Conservation (phyloP, 805 yeast species). For the Ogataea salicorniae region DNA sequence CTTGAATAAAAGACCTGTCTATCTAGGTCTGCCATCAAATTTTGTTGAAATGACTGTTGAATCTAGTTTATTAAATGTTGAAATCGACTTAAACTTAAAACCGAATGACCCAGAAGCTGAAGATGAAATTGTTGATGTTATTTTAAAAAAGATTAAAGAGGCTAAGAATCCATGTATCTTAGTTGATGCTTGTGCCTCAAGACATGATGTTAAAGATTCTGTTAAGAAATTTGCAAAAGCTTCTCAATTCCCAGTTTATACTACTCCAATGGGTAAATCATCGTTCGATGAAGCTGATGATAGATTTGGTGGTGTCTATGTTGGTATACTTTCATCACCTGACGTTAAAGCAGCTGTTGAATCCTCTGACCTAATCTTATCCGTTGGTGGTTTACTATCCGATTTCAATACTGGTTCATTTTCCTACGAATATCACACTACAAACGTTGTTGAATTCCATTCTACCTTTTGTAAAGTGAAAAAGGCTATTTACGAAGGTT, state of each 20-base stretch:
- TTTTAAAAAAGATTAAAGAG: constrained; percentile 45
- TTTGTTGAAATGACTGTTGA: constrained; percentile 63
- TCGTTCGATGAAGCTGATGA: constrained; percentile 66
- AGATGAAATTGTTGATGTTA: constrained; percentile 51
- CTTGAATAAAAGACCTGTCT: constrained; percentile 73
- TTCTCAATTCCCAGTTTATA: constrained; percentile 77
- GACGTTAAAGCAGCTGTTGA: constrained; percentile 70
- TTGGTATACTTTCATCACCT: constrained; percentile 73
- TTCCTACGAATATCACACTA: constrained; percentile 69
- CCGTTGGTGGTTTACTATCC: constrained; percentile 78
- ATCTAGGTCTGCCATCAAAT: constrained; percentile 79
- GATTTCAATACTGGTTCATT: constrained; percentile 90
- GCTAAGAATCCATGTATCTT: constrained; percentile 70
- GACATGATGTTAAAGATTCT: constrained; percentile 67
- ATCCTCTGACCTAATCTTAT: constrained; percentile 65
- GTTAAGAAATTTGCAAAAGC: constrained; percentile 55
- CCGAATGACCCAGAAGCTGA: constrained; percentile 60
- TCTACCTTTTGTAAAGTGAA: constrained; percentile 68
- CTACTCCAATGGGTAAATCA: constrained; percentile 90
- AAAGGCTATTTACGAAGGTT: constrained; percentile 66
- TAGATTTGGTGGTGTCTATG: constrained; percentile 80
- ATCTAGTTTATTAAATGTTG: constrained; percentile 50
- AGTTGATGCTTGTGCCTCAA: constrained; percentile 82
- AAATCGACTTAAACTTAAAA: constrained; percentile 55
- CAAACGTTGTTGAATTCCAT: constrained; percentile 73